These are phyloP conservation scores for Gentiana straminea DNA, from an alignment of 257 asterid genomes.

Conservation along the genomic window DNA sequence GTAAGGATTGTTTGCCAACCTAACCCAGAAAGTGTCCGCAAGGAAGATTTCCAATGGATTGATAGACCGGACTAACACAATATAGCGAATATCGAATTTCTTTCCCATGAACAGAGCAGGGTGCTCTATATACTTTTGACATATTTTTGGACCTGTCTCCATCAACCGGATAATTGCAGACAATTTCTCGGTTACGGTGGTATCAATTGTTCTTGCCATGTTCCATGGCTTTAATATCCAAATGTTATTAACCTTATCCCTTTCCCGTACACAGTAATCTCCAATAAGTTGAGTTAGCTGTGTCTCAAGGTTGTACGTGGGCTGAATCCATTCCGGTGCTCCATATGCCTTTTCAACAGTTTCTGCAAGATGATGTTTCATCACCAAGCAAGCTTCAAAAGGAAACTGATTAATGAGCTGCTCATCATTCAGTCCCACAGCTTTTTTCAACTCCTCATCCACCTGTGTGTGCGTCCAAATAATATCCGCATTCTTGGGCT, in stretches of 20 bases:
- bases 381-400: slow-evolving; percentile 88
- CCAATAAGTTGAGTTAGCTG: slow-evolving; percentile 76
- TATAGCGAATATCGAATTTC: slow-evolving; percentile 89
- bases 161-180: slow-evolving; percentile 85
- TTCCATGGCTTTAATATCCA: slow-evolving; percentile 99
- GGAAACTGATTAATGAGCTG: slow-evolving; percentile 90
- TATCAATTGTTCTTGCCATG: slow-evolving; percentile 98
- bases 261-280: slow-evolving; percentile 54
- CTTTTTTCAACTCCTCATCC: slow-evolving; percentile 79
- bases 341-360: slow-evolving; percentile 90
- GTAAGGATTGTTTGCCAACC: slow-evolving; percentile 82
- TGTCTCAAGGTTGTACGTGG: slow-evolving; percentile 93
- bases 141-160: slow-evolving; percentile 97
- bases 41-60: slow-evolving; percentile 79
- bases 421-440: slow-evolving; percentile 62
- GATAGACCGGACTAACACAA: slow-evolving; percentile 68
- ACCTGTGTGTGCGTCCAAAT: slow-evolving; percentile 83
- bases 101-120: slow-evolving; percentile 84
- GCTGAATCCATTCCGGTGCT: slow-evolving; percentile 83
- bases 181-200: slow-evolving; percentile 66
- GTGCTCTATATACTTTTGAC: slow-evolving; percentile 94
- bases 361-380: slow-evolving; percentile 96
- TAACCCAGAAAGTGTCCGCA: slow-evolving; percentile 82
- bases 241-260: slow-evolving; percentile 53
- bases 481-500: slow-evolving; percentile 85